Base-by-base conservation (phyloP, 805 yeast genomes). In the Candida qinlingensis region DNA sequence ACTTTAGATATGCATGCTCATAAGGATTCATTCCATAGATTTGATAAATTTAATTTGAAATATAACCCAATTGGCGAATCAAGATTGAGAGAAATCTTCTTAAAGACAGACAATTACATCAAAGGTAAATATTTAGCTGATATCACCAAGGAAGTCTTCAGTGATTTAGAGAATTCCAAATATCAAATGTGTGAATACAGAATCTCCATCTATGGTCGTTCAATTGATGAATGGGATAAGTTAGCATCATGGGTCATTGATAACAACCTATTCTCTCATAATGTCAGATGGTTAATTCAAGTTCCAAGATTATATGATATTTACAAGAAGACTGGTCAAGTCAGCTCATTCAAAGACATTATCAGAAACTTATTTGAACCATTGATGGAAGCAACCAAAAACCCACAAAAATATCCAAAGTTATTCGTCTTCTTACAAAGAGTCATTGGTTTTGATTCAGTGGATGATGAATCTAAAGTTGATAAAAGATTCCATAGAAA, bases 1-100 rank as follows among this genome's bases (percentile, higher is more conserved):
- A 95, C 99, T 2, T 76, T 94, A 56, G 99, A 94, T 68, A 94
- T 94, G 99, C 99, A 94, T 68, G 99, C 99, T 5, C 99, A 94
- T 67, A 87, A 91, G 55, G 99, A 94, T 62, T 87, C 98, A 1
- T 94, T 94, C 77, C 99, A 94, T 68, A 78, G 99, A 60, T 94
- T 94, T 63, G 99, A 94, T 69, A 94, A 94, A 69, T 94, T 94
- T 76, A 94, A 94, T 66, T 75, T 94, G 70, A 95, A 94, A 66
- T 94, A 94, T 71, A 94, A 94, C 64, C 99, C 99, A 25, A 85
- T 94, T 58, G 99, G 99, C 31, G 99, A 94, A 70, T 94, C 99
- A 25, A 83, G 99, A 66, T 72, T 94, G 66, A 81, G 99, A 68
- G 99, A 94, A 66, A 94, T 94, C 47, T 94, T 94, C 66, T 72